phyloP scores from a whole-genome alignment of 2,329 filamentous ascomycete genomes.

The Hypoxylon sp. region DNA sequence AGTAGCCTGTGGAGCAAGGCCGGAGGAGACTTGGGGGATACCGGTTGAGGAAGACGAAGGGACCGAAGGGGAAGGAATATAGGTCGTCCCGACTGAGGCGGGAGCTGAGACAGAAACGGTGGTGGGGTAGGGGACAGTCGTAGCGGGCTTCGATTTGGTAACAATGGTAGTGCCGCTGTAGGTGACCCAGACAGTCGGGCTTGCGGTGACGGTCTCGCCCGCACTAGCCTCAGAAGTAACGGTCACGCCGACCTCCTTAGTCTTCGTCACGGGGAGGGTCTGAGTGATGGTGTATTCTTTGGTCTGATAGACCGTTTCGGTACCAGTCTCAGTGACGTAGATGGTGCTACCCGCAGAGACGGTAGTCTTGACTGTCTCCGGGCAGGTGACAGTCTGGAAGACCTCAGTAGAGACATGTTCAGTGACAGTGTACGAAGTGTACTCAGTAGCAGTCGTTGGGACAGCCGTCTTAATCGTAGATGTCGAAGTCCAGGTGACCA shows the following conservation, averaged over 20 bases:
- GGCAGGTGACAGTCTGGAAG: conserved; percentile 55
- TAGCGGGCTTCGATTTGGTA: conserved; percentile 46
- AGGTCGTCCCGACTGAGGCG: conserved; percentile 39
- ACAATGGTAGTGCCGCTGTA: conserved; percentile 52
- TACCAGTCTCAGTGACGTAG: conserved; percentile 58
- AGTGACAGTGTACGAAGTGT: conserved; percentile 52
- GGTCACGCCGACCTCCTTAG: conserved; percentile 56
- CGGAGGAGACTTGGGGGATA: conserved; percentile 31
- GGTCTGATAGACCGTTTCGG: conserved; percentile 56
- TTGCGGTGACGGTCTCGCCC: conserved; percentile 53
- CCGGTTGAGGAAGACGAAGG: conserved; percentile 9
- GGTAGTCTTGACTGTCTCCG: conserved; percentile 59
- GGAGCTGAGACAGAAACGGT: conserved; percentile 30
- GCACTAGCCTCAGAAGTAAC: conserved; percentile 54
- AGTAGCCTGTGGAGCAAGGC: conserved; percentile 40
- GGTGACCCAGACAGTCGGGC: conserved; percentile 52
- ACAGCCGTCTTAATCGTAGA: conserved; percentile 52
- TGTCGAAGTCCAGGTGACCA: conserved; percentile 57
- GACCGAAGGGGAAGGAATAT: conserved; percentile 27
- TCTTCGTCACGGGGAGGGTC: conserved; percentile 58
- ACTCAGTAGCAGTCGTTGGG: conserved; percentile 50
- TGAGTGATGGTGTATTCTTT: conserved; percentile 55
- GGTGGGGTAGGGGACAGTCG: conserved; percentile 43
- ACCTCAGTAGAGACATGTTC: conserved; percentile 50
- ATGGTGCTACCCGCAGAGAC: conserved; percentile 57